These are phyloP conservation scores for Aphanomyces invadans DNA, from an alignment of 352 stramenopile species.

Conservation along the genomic window DNA sequence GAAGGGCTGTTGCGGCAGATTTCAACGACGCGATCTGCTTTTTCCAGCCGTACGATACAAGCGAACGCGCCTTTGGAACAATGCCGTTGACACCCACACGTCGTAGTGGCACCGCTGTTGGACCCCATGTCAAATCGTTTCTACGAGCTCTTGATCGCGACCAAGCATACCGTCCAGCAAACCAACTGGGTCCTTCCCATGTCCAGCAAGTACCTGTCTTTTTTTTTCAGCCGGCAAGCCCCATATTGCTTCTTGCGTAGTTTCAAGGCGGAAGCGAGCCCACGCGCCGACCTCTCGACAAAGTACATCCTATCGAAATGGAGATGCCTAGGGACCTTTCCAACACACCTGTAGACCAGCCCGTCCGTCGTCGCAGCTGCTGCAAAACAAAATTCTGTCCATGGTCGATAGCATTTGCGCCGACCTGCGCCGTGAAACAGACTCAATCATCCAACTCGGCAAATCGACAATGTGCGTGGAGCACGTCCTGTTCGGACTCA, in stretches of 20 bases:
- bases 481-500: no score
- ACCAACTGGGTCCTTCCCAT: constrained; percentile 16
- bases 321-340: no score
- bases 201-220: constrained; percentile 5
- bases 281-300: constrained; percentile 30
- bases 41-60: constrained; percentile 9
- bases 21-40: background rate
- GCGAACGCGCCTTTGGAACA: no score
- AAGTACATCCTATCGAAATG: no score
- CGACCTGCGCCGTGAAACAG: constrained; percentile 18
- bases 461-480: background rate
- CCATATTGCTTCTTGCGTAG: background rate
- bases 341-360: background rate
- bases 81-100: no score
- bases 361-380: constrained; percentile 38
- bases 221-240: background rate
- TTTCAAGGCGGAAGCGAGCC: background rate
- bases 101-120: constrained; percentile 18
- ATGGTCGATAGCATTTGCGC: constrained; percentile 22
- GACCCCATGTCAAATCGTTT: constrained; percentile 21
- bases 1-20: constrained; percentile 14
- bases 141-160: constrained; percentile 15
- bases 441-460: constrained; percentile 7
- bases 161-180: constrained; percentile 16
- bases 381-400: constrained; percentile 7